phyloP scores from a whole-genome alignment of 176 grass and related monocot species.

The Hsuehochloa calcarea region DNA sequence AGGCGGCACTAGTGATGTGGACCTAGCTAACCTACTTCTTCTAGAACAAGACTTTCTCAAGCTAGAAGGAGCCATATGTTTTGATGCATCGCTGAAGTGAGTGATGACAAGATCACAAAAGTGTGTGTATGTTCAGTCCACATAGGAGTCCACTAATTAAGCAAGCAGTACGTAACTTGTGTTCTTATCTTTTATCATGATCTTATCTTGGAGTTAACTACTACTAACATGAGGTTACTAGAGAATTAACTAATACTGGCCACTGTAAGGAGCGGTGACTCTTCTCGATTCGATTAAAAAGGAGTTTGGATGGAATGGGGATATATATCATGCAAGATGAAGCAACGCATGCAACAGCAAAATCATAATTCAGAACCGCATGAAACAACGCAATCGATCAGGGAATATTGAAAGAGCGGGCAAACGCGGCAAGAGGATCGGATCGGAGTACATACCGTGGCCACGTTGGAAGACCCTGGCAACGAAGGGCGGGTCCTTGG shows the following conservation, averaged over 20 bases:
- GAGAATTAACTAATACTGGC: not conserved
- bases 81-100: not conserved
- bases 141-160: conserved; percentile 1
- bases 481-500: conserved; percentile 51
- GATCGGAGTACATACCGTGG: conserved; percentile 29
- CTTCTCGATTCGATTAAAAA: not conserved
- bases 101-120: not conserved
- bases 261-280: not conserved
- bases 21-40: too few species aligned
- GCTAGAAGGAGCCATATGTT: too few species aligned
- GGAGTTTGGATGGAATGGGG: not conserved
- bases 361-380: not conserved
- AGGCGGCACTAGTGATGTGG: too few species aligned
- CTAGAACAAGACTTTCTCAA: not conserved
- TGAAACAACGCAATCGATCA: not conserved
- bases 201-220: conserved; percentile 3
- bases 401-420: not conserved
- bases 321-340: not conserved
- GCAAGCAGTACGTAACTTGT: not conserved
- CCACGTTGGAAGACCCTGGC: conserved; percentile 55
- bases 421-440: not conserved
- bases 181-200: not conserved
- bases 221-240: not conserved
- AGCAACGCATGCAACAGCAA: not conserved
- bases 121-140: not conserved